Percentiles rank a stretch among this genome's conserved stretches.
Conservation (phyloP, 2,329 filamentous ascomycete genomes). For the Ceratocystis cacaofunesta region DNA sequence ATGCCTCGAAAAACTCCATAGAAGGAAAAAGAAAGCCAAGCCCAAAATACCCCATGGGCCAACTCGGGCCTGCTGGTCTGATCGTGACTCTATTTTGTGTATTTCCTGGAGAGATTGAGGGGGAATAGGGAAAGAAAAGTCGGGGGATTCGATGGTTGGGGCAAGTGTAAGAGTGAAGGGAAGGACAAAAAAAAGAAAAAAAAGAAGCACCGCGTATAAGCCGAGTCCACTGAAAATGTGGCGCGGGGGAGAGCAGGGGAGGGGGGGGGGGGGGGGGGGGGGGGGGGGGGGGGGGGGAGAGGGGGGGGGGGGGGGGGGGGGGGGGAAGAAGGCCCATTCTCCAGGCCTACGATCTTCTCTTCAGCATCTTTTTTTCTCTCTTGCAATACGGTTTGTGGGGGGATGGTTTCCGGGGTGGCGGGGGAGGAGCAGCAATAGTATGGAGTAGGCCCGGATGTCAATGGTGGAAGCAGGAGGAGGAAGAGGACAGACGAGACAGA, state of each 20-base stretch:
- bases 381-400: not conserved
- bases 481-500: not conserved
- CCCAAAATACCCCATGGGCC: conserved; percentile 1
- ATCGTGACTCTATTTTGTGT: conserved; percentile 3
- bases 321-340: not conserved
- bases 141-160: not conserved
- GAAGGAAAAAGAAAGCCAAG: not conserved
- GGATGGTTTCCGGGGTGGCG: not conserved
- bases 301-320: not conserved
- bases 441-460: conserved; percentile 4
- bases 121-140: not conserved
- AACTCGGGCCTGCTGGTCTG: conserved; percentile 3
- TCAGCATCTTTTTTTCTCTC: not conserved
- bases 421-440: conserved; percentile 1
- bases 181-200: not conserved
- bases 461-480: not conserved
- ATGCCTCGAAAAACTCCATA: not conserved
- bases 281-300: too few species aligned
- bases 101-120: not conserved
- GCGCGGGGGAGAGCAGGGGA: not conserved
- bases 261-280: not conserved
- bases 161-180: not conserved
- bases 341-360: not conserved
- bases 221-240: conserved; percentile 3
- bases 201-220: conserved; percentile 6